Base-by-base conservation (phyloP, 176 grass and related monocot species). In the Triticum timopheevii region DNA sequence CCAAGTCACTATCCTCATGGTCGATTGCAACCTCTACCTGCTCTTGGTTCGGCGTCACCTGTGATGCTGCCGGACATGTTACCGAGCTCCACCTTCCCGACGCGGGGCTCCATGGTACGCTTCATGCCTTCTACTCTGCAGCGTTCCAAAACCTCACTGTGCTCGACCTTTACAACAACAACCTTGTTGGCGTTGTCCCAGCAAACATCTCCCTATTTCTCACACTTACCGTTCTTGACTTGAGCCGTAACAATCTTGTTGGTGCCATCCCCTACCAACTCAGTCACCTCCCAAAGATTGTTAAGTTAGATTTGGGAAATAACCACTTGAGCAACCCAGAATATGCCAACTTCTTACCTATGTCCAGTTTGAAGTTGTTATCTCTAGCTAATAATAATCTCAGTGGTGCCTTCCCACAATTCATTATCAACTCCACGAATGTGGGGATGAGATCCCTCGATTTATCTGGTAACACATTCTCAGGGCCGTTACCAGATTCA, bases 1-100 rank as follows among this genome's bases (percentile, higher is more conserved):
- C 40, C 59, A 7, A 7, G 7, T 54, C 39, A 4, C 19, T 77
- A 25, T 25, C 69, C 30, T 86, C 89, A 3, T 91, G 94, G 89
- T 88, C 89, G 3, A 83, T n/a, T 16, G 13, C 83, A 62, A 91
- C 83, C 22, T 40, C 81, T n/a, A 81, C 49, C 39, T 93, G 91
- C 62, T 61, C 35, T 23, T 96, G 94, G 89, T 77, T 38, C 54
- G 89, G 91, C 38, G 56, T 93, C 78, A 22, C 13, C 23, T 93
- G 94, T 35, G 66, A 87, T 47, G 1, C 20, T 62, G 42, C 30
- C 3, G 77, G 84, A 65, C 77, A 58, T 69, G 84, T 93, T 7
- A 20, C 88, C 12, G 1, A 81, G 50, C 36, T 95, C 27, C 2
- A 6, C 36, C 83, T 93, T 23, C 2, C 20, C 22, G 1, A 10